Percentiles rank a stretch among this genome's conserved stretches.
These are phyloP conservation scores for Coccomyxa sp. DNA, from an alignment of 139 green algal species.

Conservation along the genomic window DNA sequence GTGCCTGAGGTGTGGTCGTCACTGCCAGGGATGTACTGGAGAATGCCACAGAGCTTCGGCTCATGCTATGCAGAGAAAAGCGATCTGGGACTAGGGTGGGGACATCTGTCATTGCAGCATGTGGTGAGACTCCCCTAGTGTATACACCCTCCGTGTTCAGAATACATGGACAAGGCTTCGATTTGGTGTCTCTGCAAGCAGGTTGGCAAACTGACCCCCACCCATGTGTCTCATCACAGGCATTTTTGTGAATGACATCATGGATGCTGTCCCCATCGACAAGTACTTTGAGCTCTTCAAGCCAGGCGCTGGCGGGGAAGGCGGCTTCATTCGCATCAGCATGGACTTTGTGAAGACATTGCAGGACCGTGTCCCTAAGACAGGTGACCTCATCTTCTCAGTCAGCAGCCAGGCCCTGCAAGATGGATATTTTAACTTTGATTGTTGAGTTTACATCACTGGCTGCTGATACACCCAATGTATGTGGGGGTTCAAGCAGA, in stretches of 20 bases:
- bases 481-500: neutral
- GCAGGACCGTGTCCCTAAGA: neutral
- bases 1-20: too few species aligned
- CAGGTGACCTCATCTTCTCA: neutral
- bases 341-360: slow-evolving; percentile 57
- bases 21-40: slow-evolving; percentile 74
- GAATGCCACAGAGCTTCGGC: slow-evolving; percentile 70
- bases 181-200: too few species aligned
- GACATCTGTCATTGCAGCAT: slow-evolving; percentile 75
- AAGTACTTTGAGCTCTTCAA: slow-evolving; percentile 96
- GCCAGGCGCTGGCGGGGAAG: slow-evolving; percentile 64
- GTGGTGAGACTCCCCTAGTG: slow-evolving; percentile 35
- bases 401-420: neutral
- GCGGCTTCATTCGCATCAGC: slow-evolving; percentile 77
- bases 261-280: slow-evolving; percentile 87
- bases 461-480: neutral
- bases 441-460: neutral
- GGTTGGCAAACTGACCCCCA: too few species aligned
- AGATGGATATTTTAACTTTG: neutral
- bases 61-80: slow-evolving; percentile 85
- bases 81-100: slow-evolving; percentile 32
- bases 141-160: neutral
- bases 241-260: slow-evolving; percentile 87
- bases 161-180: too few species aligned
- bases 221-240: slow-evolving; percentile 27